Evolutionary conservation across 2,329 filamentous ascomycete genomes (phyloP), one percentile per base, ranked within the genome.

Genomic region (Metarhizium brunneum): DNA sequence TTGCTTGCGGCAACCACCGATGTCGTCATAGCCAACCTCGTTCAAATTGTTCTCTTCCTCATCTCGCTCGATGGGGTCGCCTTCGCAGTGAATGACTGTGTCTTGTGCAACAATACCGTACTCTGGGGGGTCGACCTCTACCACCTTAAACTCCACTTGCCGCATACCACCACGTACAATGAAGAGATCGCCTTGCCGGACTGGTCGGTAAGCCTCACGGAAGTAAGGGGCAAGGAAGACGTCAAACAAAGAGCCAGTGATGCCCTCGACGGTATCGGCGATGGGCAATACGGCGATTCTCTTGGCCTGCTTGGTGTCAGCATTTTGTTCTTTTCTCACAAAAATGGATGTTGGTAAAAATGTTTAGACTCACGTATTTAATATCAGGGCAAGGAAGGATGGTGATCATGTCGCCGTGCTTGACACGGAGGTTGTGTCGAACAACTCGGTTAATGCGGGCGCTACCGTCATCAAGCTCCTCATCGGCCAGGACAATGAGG

Each of bases 141-240:
- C 92, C 47, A 99, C 92, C 82, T 99, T 99, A 81, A 99, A 99
- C 71, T 99, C 94, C 40, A 99, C 94, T 75, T 96, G 92, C 73
- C 94, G 86, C 94, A 99, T 99, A 70, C 92, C 92, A 76, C 92
- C 94, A 68, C 94, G 88, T 59, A 94, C 90, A 71, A 92, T 96
- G 82, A 99, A 99, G 56, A 96, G 84, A 69, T 99, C 94, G 66
- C 94, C 94, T 81, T 97, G 94, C 71, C 92, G 87, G 59, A 99
- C 91, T 55, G 94, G 94, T 71, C 94, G 84, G 81, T 99, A 99
- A 61, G 94, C 92, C 82, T 99, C 94, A 67, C 92, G 90, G 87
- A 99, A 99, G 80, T 99, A 99, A 68, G 94, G 94, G 58, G 94
- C 94, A 63, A 99, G 91, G 85, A 95, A 99, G 66, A 97, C 94